Evolutionary conservation across 345 rosid species (phyloP), one percentile per base, ranked within the genome.

Genomic region (Lepidium aucheri): DNA sequence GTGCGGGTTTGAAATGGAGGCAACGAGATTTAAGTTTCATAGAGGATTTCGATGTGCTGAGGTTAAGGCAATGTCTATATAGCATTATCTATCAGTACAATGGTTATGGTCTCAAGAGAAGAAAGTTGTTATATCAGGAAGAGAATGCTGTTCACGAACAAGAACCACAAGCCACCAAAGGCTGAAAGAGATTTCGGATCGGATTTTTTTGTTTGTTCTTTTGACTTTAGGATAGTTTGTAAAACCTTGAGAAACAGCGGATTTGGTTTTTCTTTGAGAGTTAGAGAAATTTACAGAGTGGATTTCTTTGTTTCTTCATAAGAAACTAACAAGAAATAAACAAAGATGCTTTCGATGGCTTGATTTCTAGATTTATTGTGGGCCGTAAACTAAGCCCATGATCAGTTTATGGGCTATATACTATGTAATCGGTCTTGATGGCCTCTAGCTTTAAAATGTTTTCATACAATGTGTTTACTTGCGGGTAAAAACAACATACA

Each of bases 31-130:
- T 86, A 56, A 78, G 53, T 43, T 91, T 88, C 60, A 85, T 91
- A 1, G 94, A 86, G 67, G 73, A 69, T 14, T 91, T 86, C 3
- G 83, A 86, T 6, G 64, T 75, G 24, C 43, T 35, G 26, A 16
- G 65, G 53, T 72, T 88, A 43, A 81, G 69, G 80, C 91, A 82
- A 59, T 88, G 88, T 57, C 82, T 88, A 0, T 70, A 77, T 78
- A 84, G 86, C 81, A 60, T 84, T 24, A 84, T 90, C 69, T 88
- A 83, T 77, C 90, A 77, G 69, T 88, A 88, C 78, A 89, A 86
- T 55, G 96, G 86, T 18, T 83, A 83, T 15, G 85, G 84, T 44
- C 80, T 82, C 16, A 84, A 78, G 71, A 85, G 83, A 72, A 86
- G 97, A 75, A 71, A 86, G 65, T 60, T 90, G 77, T 79, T 83